phyloP scores from a whole-genome alignment of 257 asterid species.

The Ballota nigra region DNA sequence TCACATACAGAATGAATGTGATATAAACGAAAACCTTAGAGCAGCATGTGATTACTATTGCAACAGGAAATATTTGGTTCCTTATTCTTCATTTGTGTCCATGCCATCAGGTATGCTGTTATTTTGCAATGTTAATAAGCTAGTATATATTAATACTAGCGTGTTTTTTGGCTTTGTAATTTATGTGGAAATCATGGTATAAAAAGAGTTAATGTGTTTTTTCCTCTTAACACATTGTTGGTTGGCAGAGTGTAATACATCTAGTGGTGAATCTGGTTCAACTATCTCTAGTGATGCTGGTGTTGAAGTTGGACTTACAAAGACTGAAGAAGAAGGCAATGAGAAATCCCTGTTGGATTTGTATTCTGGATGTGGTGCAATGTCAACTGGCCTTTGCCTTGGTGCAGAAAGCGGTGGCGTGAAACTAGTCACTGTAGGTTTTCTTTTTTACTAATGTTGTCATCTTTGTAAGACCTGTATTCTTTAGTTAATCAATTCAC shows the following conservation, averaged over 20 bases:
- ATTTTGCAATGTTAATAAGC: not conserved
- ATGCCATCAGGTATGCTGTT: not conserved
- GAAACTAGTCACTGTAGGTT: constrained; percentile 67
- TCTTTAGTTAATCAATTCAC: not conserved
- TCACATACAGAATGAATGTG: not conserved
- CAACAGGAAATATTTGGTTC: not conserved
- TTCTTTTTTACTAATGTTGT: not conserved
- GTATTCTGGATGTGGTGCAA: constrained; percentile 95
- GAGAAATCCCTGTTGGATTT: constrained; percentile 64
- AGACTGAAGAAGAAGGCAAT: not conserved
- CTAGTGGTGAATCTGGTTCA: constrained; percentile 48
- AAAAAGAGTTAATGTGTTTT: not conserved
- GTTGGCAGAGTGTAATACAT: constrained; percentile 36
- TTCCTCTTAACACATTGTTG: not conserved
- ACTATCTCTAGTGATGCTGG: constrained; percentile 59
- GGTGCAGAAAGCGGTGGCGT: constrained; percentile 70
- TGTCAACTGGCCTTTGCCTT: constrained; percentile 86
- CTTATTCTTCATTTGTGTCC: not conserved
- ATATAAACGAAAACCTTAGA: not conserved
- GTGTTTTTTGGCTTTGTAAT: not conserved
- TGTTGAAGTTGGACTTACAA: constrained; percentile 14
- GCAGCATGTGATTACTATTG: not conserved
- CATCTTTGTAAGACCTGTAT: not conserved
- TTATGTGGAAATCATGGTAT: not conserved
- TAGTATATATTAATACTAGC: not conserved